Conservation (phyloP, 129 eudicot genomes). For the Deinandra increscens region DNA sequence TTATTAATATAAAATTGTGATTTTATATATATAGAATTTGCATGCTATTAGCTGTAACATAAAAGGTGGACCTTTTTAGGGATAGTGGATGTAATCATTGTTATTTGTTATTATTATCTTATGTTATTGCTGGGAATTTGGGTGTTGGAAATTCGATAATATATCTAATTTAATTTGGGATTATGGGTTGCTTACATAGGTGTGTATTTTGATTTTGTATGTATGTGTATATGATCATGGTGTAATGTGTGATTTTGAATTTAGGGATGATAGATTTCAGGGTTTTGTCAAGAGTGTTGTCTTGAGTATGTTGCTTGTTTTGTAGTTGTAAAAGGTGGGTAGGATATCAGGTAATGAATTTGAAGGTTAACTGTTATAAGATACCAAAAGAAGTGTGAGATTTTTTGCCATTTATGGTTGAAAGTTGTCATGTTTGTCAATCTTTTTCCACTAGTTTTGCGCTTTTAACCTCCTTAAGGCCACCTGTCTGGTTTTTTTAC, state of each 20-base stretch:
- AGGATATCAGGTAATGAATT: background rate
- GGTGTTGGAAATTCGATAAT: slow-evolving; percentile 9
- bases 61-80: background rate
- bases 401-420: background rate
- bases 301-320: background rate
- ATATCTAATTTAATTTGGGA: background rate
- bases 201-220: background rate
- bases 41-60: background rate
- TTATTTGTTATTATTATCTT: background rate
- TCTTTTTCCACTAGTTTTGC: too few species aligned
- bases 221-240: background rate
- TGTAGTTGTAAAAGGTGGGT: background rate
- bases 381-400: background rate
- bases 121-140: background rate
- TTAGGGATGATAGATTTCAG: background rate
- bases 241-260: background rate
- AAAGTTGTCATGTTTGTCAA: slow-evolving; percentile 10
- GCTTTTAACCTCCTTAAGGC: too few species aligned
- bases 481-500: too few species aligned
- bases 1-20: background rate
- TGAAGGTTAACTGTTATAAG: background rate
- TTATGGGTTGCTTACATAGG: too few species aligned
- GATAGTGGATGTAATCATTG: slow-evolving; percentile 9
- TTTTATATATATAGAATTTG: slow-evolving; percentile 8
- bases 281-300: background rate